Evolutionary conservation across 306 rosid species (phyloP).

Genomic region (Pyrus communis): DNA sequence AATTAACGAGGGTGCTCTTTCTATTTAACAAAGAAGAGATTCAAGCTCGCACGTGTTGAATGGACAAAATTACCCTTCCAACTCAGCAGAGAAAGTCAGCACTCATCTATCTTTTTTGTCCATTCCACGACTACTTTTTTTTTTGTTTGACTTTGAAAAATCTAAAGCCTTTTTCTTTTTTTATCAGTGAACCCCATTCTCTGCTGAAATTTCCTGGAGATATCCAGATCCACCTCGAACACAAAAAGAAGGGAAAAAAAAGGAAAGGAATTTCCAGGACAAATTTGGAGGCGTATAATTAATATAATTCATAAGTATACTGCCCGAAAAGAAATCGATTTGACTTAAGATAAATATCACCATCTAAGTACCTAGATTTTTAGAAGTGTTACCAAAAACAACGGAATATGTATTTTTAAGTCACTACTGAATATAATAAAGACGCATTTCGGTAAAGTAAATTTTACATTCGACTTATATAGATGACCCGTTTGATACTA

Average conservation of each 20-base stretch:
- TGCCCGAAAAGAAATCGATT: too few species aligned
- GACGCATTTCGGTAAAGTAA: too few species aligned
- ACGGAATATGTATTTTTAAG: too few species aligned
- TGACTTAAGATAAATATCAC: too few species aligned
- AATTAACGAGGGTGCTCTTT: background rate
- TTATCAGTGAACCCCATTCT: background rate
- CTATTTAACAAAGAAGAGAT: background rate
- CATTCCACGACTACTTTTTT: background rate
- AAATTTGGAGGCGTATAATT: background rate
- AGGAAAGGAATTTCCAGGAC: background rate
- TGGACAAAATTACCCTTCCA: background rate
- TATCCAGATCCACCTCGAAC: too few species aligned
- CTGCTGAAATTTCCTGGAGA: background rate
- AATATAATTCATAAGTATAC: too few species aligned
- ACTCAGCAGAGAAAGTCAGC: background rate
- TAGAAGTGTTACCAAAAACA: too few species aligned
- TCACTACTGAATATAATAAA: too few species aligned
- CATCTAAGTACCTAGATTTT: too few species aligned
- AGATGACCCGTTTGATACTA: too few species aligned
- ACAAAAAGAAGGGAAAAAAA: background rate
- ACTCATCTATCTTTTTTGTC: too few species aligned
- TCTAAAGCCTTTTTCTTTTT: background rate
- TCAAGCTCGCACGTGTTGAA: background rate
- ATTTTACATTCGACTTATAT: too few species aligned
- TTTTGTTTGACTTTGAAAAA: conserved; percentile 6